These are phyloP conservation scores for Penicillium capsulatum DNA, from an alignment of 2,329 filamentous ascomycete genomes.

Conservation along the genomic window DNA sequence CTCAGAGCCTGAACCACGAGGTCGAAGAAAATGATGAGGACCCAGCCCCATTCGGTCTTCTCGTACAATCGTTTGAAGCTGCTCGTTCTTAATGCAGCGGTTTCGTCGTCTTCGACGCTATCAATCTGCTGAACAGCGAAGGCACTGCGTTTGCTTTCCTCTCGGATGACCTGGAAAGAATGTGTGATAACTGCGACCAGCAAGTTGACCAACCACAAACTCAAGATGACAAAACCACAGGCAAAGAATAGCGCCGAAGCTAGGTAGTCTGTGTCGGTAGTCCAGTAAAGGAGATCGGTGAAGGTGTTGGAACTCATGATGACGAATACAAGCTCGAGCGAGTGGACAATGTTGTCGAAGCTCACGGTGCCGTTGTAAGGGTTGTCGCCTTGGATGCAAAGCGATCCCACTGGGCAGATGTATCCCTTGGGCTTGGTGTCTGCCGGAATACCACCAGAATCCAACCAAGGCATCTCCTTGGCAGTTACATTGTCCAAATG, in stretches of 20 bases:
- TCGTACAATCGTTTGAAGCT: constrained; percentile 68
- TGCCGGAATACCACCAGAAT: constrained; percentile 50
- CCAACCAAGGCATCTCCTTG: constrained; percentile 63
- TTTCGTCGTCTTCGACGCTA: constrained; percentile 40
- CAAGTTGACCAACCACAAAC: constrained; percentile 93
- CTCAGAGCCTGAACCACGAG: constrained; percentile 74
- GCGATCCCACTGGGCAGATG: constrained; percentile 76
- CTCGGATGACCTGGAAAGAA: constrained; percentile 95
- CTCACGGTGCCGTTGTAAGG: constrained; percentile 82
- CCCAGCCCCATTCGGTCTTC: constrained; percentile 72
- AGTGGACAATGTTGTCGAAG: constrained; percentile 92
- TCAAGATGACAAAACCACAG: constrained; percentile 77
- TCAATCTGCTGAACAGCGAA: constrained; percentile 72
- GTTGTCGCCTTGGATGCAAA: constrained; percentile 74
- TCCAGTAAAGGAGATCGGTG: constrained; percentile 89
- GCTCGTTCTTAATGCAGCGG: constrained; percentile 30
- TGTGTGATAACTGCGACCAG: constrained; percentile 95
- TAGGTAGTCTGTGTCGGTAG: constrained; percentile 86
- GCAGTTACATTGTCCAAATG: constrained; percentile 62
- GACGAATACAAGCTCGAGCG: constrained; percentile 90
- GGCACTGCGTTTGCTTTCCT: constrained; percentile 90
- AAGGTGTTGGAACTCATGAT: constrained; percentile 99
- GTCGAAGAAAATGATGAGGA: constrained; percentile 72
- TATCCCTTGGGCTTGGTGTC: constrained; percentile 65
- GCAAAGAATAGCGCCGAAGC: constrained; percentile 74